phyloP scores from a whole-genome alignment of 2,329 filamentous ascomycete species.

The Stagonosporopsis vannaccii region DNA sequence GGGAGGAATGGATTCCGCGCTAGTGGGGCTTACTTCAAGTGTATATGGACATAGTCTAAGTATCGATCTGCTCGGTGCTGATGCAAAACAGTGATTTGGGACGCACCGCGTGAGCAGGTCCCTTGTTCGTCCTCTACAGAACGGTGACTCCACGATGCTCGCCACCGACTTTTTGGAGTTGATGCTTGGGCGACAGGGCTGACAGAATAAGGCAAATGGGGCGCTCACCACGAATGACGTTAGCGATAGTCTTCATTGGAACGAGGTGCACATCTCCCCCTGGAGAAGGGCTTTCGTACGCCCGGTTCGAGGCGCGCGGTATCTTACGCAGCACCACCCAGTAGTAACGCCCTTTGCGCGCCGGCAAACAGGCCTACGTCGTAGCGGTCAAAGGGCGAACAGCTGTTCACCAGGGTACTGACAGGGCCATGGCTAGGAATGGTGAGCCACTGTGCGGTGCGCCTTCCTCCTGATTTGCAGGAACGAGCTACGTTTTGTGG shows the following conservation, averaged over 20 bases:
- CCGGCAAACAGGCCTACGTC: not conserved
- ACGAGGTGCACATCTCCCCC: not conserved
- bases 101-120: not conserved
- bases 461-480: not conserved
- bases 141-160: not conserved
- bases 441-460: not conserved
- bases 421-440: not conserved
- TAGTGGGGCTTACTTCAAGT: not conserved
- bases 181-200: not conserved
- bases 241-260: not conserved
- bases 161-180: not conserved
- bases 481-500: not conserved
- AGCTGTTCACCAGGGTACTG: not conserved
- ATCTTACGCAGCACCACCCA: not conserved
- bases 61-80: not conserved
- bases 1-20: not conserved
- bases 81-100: too few relatives aligned
- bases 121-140: not conserved
- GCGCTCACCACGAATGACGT: constrained; percentile 1
- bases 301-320: not conserved
- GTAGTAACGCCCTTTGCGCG: not conserved
- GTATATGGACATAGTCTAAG: not conserved
- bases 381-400: not conserved
- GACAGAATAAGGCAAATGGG: constrained; percentile 8
- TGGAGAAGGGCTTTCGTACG: not conserved